Percentiles rank a stretch among this genome's conserved stretches.
These are phyloP conservation scores for Citeromyces hawaiiensis DNA, from an alignment of 1,139 yeast genomes.

Conservation along the genomic window DNA sequence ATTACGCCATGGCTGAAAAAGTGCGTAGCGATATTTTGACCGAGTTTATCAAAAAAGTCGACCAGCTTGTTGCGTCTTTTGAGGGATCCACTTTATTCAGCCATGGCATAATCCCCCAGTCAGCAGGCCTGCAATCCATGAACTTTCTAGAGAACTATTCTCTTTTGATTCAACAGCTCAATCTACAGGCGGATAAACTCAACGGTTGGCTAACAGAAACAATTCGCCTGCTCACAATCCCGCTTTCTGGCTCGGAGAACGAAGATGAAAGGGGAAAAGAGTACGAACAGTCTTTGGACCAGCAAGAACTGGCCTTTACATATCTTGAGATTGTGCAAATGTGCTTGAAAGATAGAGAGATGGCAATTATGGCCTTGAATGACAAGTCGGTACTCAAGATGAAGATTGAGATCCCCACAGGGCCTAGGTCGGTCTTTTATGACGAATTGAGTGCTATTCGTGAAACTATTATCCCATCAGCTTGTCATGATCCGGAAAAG, in stretches of 20 bases:
- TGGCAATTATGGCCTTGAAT: constrained; percentile 23
- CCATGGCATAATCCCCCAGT: not conserved
- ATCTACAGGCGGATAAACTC: constrained; percentile 41
- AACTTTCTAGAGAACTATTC: constrained; percentile 9
- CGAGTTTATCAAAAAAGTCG: constrained; percentile 26
- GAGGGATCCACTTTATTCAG: too few relatives aligned
- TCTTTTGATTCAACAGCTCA: constrained; percentile 24
- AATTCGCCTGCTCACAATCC: constrained; percentile 25
- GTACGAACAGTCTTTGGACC: constrained; percentile 57
- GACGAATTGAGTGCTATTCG: too few relatives aligned
- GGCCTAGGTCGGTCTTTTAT: not conserved
- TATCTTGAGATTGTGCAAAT: constrained; percentile 50
- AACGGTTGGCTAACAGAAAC: constrained; percentile 42
- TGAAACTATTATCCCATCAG: not conserved
- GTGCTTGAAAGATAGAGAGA: constrained; percentile 42
- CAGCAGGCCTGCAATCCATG: not conserved
- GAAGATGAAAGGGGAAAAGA: constrained; percentile 59
- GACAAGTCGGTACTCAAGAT: constrained; percentile 8
- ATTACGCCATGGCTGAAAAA: constrained; percentile 52
- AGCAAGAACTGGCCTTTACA: constrained; percentile 58
- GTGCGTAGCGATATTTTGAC: constrained; percentile 38
- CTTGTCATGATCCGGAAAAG: constrained; percentile 1
- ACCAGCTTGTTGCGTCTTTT: constrained; percentile 7
- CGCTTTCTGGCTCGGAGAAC: constrained; percentile 22
- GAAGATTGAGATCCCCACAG: not conserved